phyloP scores from a whole-genome alignment of 352 stramenopile genomes.

The Pythium brassicae region DNA sequence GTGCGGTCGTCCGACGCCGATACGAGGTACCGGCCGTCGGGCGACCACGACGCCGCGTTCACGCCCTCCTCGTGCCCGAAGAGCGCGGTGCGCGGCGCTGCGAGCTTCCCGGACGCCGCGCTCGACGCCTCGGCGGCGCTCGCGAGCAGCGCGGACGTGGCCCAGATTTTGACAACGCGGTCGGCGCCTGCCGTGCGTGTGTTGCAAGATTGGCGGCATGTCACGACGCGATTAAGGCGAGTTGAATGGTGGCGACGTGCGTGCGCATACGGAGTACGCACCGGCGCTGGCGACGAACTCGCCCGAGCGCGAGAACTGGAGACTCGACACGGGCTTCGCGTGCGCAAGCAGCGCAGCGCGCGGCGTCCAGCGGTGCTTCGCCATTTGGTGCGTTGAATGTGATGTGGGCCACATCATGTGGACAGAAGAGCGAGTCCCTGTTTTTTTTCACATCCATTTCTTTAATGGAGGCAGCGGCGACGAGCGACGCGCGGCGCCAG shows the following conservation, averaged over 20 bases:
- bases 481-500: no score
- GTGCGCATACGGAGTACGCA: constrained; percentile 16
- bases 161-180: background rate
- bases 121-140: background rate
- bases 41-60: constrained; percentile 91
- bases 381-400: background rate
- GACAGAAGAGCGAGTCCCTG: background rate
- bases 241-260: background rate
- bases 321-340: constrained; percentile 66
- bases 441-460: background rate
- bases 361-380: constrained; percentile 1
- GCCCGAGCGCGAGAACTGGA: constrained; percentile 60
- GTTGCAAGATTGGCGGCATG: background rate
- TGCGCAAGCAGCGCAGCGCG: constrained; percentile 30
- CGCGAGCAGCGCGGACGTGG: background rate
- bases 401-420: no score
- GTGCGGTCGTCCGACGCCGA: constrained; percentile 96
- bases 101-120: background rate
- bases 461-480: background rate
- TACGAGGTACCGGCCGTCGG: constrained; percentile 80
- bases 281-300: constrained; percentile 61
- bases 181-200: background rate
- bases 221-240: no score
- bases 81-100: constrained; percentile 32
- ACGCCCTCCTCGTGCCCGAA: constrained; percentile 93